These are phyloP conservation scores for Stagonosporopsis rhizophila DNA, from an alignment of 2,329 filamentous ascomycete genomes.

Conservation along the genomic window DNA sequence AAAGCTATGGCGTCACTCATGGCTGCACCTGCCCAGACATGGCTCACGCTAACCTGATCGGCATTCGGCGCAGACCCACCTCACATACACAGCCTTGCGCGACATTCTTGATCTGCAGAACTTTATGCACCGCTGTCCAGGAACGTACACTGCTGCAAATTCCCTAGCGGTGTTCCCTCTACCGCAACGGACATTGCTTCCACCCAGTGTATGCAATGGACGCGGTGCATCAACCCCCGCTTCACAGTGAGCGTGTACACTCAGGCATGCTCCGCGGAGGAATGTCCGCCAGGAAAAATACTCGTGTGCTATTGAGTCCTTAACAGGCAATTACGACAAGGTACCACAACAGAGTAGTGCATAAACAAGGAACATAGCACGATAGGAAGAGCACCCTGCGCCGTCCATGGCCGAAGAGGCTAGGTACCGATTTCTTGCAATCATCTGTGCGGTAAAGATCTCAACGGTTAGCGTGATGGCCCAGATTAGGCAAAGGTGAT, in stretches of 20 bases:
- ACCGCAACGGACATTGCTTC: too few species aligned
- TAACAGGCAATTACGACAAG: not conserved
- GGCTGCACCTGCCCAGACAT: not conserved
- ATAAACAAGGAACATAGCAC: not conserved
- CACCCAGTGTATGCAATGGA: too few species aligned
- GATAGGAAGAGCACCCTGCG: not conserved
- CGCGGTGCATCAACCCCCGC: too few species aligned
- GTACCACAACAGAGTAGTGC: not conserved
- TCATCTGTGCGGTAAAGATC: not conserved
- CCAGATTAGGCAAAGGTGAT: not conserved
- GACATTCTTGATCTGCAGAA: conserved; percentile 1
- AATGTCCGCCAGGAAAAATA: not conserved
- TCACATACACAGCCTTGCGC: not conserved
- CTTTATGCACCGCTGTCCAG: not conserved
- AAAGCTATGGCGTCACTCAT: not conserved
- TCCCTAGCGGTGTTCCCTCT: too few species aligned
- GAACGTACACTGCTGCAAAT: not conserved
- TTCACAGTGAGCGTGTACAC: too few species aligned
- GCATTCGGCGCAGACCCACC: not conserved
- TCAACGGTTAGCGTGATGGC: not conserved
- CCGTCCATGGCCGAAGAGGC: not conserved
- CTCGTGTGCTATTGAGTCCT: not conserved
- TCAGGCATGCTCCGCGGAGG: not conserved
- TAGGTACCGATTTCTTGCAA: not conserved
- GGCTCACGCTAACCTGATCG: not conserved